phyloP scores from a whole-genome alignment of 495 filamentous ascomycete species.

The Talaromyces trachyspermus region DNA sequence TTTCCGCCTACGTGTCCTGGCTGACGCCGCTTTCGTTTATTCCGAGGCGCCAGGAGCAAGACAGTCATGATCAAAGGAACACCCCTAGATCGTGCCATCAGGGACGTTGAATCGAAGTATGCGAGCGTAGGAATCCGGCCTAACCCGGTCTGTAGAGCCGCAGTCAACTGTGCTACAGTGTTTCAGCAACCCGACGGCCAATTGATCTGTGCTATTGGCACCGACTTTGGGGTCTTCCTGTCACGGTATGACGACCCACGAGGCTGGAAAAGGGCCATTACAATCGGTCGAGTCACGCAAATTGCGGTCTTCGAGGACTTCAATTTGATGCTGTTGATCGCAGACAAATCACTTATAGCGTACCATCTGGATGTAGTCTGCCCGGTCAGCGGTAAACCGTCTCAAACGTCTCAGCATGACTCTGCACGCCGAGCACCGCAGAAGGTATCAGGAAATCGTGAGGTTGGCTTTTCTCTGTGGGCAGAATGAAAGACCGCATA shows the following conservation, averaged over 20 bases:
- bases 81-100: slow-evolving; percentile 82
- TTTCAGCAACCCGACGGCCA: slow-evolving; percentile 70
- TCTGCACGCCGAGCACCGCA: slow-evolving; percentile 71
- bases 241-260: slow-evolving; percentile 79
- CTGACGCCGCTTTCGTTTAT: slow-evolving; percentile 83
- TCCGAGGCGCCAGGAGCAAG: slow-evolving; percentile 50
- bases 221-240: slow-evolving; percentile 88
- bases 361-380: slow-evolving; percentile 90
- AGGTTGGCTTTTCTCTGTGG: slow-evolving; percentile 95
- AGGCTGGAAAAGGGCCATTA: slow-evolving; percentile 78
- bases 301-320: slow-evolving; percentile 94
- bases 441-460: slow-evolving; percentile 76
- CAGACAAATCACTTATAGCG: slow-evolving; percentile 85
- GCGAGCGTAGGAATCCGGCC: slow-evolving; percentile 57
- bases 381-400: slow-evolving; percentile 56
- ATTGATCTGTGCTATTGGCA: slow-evolving; percentile 89
- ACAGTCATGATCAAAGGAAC: slow-evolving; percentile 73
- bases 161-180: slow-evolving; percentile 86
- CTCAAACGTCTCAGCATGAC: slow-evolving; percentile 49
- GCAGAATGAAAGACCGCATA: slow-evolving; percentile 91
- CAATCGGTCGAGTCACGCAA: slow-evolving; percentile 72
- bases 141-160: slow-evolving; percentile 67
- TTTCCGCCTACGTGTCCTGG: slow-evolving; percentile 85
- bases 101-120: slow-evolving; percentile 75
- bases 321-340: slow-evolving; percentile 79